phyloP scores from a whole-genome alignment of 176 grass and related monocot genomes.

The Carex cristatella region DNA sequence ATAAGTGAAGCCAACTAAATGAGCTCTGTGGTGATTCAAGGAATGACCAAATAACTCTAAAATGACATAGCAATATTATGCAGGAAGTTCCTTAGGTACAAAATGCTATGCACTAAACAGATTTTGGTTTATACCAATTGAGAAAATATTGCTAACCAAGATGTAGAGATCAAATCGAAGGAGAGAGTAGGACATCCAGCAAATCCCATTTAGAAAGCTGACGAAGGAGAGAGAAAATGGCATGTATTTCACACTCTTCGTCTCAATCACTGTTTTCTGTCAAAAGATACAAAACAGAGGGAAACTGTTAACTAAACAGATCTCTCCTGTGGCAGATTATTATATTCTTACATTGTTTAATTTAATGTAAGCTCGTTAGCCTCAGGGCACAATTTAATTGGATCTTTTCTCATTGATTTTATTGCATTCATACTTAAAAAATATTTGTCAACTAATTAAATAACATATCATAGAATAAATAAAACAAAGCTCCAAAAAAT shows the following conservation, averaged over 20 bases:
- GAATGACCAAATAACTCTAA: not conserved
- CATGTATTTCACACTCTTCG: slow-evolving; percentile 80
- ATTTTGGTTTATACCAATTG: not conserved
- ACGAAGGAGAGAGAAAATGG: slow-evolving; percentile 41
- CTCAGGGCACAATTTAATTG: not conserved
- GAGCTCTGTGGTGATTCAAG: not conserved
- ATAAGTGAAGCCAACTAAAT: not conserved
- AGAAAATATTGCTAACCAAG: slow-evolving; percentile 29
- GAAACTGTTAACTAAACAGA: not conserved
- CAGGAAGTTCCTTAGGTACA: not conserved
- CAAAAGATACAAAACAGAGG: not conserved
- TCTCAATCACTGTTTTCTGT: slow-evolving; percentile 52
- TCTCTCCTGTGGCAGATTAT: not conserved
- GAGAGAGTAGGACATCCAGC: slow-evolving; percentile 71
- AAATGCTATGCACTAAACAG: not conserved
- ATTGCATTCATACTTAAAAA: not conserved
- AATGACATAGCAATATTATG: not conserved
- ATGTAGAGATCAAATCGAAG: slow-evolving; percentile 66
- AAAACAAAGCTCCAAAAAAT: not conserved
- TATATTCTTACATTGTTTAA: not conserved
- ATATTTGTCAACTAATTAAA: not conserved
- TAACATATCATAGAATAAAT: not conserved
- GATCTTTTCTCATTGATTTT: not conserved
- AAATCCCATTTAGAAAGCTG: slow-evolving; percentile 50
- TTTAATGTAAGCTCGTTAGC: not conserved